Conservation (phyloP, 2,329 filamentous ascomycete genomes). For the Xylaria sp. region DNA sequence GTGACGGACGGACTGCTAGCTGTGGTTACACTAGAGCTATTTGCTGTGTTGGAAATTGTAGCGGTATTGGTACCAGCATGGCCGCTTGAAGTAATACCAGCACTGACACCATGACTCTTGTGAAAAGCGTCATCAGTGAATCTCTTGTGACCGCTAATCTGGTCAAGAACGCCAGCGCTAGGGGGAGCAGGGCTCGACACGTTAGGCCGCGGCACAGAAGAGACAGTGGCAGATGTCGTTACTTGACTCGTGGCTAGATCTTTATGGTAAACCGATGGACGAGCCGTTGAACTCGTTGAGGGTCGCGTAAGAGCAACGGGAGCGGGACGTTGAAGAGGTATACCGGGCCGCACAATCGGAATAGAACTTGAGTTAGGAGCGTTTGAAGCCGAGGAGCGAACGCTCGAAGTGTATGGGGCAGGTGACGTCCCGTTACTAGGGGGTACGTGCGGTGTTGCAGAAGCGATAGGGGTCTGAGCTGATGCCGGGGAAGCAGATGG, state of each 20-base stretch:
- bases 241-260: conserved; percentile 27
- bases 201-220: conserved; percentile 36
- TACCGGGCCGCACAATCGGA: conserved; percentile 39
- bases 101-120: conserved; percentile 24
- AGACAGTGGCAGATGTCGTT: conserved; percentile 18
- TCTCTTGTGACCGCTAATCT: conserved; percentile 45
- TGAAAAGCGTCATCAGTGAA: conserved; percentile 35
- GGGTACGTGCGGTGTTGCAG: conserved; percentile 26
- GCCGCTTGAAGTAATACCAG: neutral
- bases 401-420: conserved; percentile 21
- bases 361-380: conserved; percentile 29
- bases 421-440: conserved; percentile 30
- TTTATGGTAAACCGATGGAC: conserved; percentile 40
- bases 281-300: conserved; percentile 40
- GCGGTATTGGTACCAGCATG: neutral
- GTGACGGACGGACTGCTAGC: conserved; percentile 6
- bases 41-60: neutral
- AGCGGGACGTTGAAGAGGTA: conserved; percentile 44
- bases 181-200: conserved; percentile 43
- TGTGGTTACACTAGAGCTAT: neutral
- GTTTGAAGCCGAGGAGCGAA: conserved; percentile 9
- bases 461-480: conserved; percentile 34
- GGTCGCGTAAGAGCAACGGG: conserved; percentile 44
- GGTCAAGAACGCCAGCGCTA: conserved; percentile 47
- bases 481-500: conserved; percentile 44